Evolutionary conservation across 306 rosid genomes (phyloP).

Genomic region (Begonia masoniana): DNA sequence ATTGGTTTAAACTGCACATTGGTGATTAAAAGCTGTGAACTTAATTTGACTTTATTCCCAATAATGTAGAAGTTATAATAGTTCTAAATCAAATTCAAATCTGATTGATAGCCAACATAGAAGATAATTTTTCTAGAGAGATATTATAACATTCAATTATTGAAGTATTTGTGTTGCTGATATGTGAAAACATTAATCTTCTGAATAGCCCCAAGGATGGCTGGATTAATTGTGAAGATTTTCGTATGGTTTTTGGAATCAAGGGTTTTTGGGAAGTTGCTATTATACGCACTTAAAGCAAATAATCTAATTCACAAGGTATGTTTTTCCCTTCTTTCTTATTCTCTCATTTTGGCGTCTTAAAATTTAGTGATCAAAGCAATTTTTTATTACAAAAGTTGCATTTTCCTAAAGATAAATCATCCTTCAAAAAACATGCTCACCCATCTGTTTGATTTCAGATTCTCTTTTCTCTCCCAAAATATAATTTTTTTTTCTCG

Average conservation of each 20-base stretch:
- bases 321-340: conserved; percentile 6
- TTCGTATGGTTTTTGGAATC: conserved; percentile 56
- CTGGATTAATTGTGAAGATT: conserved; percentile 58
- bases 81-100: too few species aligned
- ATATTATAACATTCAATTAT: not conserved
- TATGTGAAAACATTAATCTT: not conserved
- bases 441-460: too few species aligned
- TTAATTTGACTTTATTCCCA: too few species aligned
- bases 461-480: too few species aligned
- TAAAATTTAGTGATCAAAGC: not conserved
- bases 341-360: not conserved
- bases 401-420: too few species aligned
- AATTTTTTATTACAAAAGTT: not conserved
- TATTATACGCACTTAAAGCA: conserved; percentile 48
- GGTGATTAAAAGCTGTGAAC: too few species aligned
- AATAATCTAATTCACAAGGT: conserved; percentile 73
- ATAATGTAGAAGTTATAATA: too few species aligned
- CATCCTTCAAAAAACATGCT: too few species aligned
- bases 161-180: not conserved
- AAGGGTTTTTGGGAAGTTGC: conserved; percentile 47
- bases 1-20: too few species aligned
- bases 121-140: too few species aligned
- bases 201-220: conserved; percentile 69
- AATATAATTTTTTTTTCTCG: not conserved
- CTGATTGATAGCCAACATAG: too few species aligned